Base-by-base conservation (phyloP, 371 early-diverging fungal species). In the Mucor lusitanicus region DNA sequence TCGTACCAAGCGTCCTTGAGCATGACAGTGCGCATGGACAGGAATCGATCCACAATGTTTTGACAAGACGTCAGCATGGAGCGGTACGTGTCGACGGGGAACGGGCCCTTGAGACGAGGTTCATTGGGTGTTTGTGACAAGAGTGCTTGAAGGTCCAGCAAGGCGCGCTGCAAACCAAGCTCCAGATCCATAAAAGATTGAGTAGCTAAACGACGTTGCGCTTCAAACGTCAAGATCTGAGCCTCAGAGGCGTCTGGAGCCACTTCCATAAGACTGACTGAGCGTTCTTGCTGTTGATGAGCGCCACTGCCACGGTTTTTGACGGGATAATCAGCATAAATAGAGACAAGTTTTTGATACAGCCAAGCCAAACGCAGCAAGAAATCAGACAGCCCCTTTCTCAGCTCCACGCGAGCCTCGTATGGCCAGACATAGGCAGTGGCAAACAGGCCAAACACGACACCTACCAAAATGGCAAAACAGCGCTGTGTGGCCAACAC, bases 61-160 rank as follows among this genome's bases (percentile, higher is more conserved):
- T 93, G 91, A 68, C 91, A 89, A 15, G 90, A 87, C 1, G 70
- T 74, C 7, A 93, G 74, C 75, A 94, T 89, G 17, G 79, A 77
- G 23, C 81, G 78, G 64, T 95, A 95, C 0, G 88, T 85, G 0
- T 63, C 74, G 0, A 80, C 76, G 0, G 95, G 95, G 63, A 93
- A 95, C 6, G 88, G 83, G 4, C 95, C 95, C 75, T 93, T 93
- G 23, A 94, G 76, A 53, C 95, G 87, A 0, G 94, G 94, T 73
- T 95, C 95, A 55, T 93, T 92, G 8, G 87, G 87, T 11, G 94
- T 92, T 56, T 91, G 87, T 2, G 76, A 72, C 25, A 95, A 65
- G 8, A 95, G 75, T 3, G 73, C 80, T 9, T 84, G 86, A 40
- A 93, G 78, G 25, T 83, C 79, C 23, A 92, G 62, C 19, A 95